Conservation (phyloP, 148 eudicot genomes). For the Vaccinium macrocarpon region DNA sequence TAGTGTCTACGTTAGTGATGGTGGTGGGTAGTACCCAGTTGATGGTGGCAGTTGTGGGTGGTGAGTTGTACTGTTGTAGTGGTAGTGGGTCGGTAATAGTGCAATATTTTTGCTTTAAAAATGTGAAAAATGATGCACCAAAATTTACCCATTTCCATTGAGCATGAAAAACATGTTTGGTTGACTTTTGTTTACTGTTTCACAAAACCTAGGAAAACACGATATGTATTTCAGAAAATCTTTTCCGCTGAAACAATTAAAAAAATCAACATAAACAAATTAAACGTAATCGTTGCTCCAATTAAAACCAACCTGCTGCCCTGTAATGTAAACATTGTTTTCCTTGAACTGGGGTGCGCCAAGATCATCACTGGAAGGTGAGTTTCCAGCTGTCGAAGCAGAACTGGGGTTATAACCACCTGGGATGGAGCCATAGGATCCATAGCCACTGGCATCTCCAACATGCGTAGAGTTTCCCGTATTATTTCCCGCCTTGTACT, state of each 20-base stretch:
- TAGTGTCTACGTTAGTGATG: neutral
- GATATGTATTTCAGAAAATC: neutral
- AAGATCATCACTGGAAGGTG: conserved; percentile 62
- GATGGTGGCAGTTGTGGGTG: neutral
- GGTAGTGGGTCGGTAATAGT: neutral
- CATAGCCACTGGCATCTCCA: conserved; percentile 61
- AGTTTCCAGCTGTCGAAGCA: conserved; percentile 50
- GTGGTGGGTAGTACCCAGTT: neutral
- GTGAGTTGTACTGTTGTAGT: neutral
- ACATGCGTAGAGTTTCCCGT: conserved; percentile 51
- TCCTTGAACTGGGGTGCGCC: conserved; percentile 69
- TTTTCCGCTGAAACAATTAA: neutral
- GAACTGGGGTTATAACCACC: conserved; percentile 51
- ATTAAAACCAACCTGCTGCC: conserved; percentile 71
- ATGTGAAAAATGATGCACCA: neutral
- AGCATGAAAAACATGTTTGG: neutral
- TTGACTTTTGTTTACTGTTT: neutral
- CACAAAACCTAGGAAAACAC: neutral
- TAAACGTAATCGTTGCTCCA: neutral
- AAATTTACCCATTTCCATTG: neutral
- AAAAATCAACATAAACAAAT: neutral
- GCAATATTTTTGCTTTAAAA: neutral
- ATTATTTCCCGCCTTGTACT: conserved; percentile 62
- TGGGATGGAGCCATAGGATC: conserved; percentile 60
- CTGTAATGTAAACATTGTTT: conserved; percentile 52